Conservation (phyloP, 106 monocot species). For the Dactylorhiza incarnata region DNA sequence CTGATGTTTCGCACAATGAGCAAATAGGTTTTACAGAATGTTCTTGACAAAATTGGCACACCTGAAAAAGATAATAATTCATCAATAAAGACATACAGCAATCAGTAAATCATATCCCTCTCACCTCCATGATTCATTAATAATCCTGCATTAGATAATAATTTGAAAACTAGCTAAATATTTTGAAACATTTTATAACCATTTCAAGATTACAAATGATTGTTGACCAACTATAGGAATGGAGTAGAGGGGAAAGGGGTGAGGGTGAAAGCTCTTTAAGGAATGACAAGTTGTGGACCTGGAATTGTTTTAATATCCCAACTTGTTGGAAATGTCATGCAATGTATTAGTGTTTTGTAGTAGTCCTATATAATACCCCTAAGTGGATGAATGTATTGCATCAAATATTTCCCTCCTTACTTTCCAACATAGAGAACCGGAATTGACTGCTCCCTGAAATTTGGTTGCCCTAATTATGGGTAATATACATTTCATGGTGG, state of each 20-base stretch:
- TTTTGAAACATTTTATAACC: background rate
- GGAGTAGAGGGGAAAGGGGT: background rate
- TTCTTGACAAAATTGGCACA: constrained; percentile 78
- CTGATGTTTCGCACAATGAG: constrained; percentile 66
- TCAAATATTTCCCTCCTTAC: no score
- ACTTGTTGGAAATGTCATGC: no score
- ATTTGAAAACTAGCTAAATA: background rate
- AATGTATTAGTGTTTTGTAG: no score
- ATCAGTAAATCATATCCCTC: background rate
- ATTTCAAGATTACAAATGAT: background rate
- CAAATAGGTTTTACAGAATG: constrained; percentile 67
- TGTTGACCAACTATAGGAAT: background rate
- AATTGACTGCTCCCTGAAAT: no score
- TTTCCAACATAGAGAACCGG: no score
- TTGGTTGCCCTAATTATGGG: no score
- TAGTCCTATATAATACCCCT: no score
- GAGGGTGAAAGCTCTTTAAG: background rate
- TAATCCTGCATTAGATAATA: background rate
- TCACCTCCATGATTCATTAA: background rate
- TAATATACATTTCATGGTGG: no score
- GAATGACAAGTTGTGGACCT: background rate
- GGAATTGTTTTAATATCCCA: no score
- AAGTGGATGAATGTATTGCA: no score
- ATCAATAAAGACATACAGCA: background rate
- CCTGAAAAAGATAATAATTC: constrained; percentile 29